A percentile compares a stretch with the other conserved stretches of the same genome.
These are phyloP conservation scores for Pichia californica DNA, from an alignment of 805 yeast species.

Conservation along the genomic window DNA sequence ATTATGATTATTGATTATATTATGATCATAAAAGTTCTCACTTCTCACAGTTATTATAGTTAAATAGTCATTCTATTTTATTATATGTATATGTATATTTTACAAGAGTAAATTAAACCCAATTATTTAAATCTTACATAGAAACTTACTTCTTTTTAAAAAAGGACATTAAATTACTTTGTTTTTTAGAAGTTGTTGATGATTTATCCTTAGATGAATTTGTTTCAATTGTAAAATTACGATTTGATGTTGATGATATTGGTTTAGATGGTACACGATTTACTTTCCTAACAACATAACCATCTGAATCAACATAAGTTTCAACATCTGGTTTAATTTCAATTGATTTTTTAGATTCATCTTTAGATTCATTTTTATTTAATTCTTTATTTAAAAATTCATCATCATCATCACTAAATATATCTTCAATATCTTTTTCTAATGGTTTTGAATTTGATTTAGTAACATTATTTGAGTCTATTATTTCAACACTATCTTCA, in stretches of 20 bases:
- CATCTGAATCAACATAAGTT: conserved; percentile 27
- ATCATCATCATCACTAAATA: not conserved
- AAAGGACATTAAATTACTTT: conserved; percentile 27
- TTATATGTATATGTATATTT: no score
- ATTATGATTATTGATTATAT: no score
- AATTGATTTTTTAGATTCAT: not conserved
- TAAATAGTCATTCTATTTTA: no score
- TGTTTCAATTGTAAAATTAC: conserved; percentile 2
- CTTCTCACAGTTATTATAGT: no score
- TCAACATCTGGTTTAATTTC: conserved; percentile 14
- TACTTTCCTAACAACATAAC: conserved; percentile 22
- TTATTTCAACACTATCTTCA: conserved; percentile 5
- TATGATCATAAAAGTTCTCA: no score
- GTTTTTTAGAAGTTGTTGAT: conserved; percentile 9
- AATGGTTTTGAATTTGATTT: not conserved
- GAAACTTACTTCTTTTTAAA: conserved; percentile 22
- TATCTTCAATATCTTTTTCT: not conserved
- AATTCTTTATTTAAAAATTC: not conserved
- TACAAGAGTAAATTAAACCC: no score
- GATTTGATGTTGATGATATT: not conserved
- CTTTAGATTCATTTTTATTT: not conserved
- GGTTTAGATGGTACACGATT: conserved; percentile 1
- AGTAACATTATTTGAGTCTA: not conserved
- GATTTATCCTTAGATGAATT: conserved; percentile 3
- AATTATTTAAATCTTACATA: not conserved